Percentiles rank a stretch among this genome's conserved stretches.
phyloP scores from a whole-genome alignment of 306 rosid species.

The Bauhinia variegata region DNA sequence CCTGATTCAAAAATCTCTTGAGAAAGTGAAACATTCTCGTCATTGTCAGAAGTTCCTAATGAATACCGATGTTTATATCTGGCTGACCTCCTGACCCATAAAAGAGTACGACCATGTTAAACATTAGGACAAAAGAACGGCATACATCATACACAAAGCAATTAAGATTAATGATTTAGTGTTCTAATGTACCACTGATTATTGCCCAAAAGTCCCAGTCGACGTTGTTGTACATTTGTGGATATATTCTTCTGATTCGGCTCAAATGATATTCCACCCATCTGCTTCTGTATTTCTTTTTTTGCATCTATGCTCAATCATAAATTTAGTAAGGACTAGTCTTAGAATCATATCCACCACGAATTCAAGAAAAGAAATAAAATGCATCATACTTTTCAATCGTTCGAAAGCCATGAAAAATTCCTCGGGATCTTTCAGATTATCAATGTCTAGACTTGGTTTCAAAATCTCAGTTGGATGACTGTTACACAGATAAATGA shows the following conservation, averaged over 20 bases:
- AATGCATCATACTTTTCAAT: constrained; percentile 58
- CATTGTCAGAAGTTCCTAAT: constrained; percentile 28
- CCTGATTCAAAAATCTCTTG: constrained; percentile 54
- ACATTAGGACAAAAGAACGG: constrained; percentile 32
- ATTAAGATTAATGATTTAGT: constrained; percentile 14
- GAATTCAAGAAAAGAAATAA: constrained; percentile 18
- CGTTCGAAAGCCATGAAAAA: constrained; percentile 69
- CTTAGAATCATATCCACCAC: background rate
- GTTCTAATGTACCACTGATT: constrained; percentile 44
- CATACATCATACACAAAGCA: constrained; percentile 8
- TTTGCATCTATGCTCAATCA: constrained; percentile 64
- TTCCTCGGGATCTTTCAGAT: constrained; percentile 62
- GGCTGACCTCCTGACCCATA: constrained; percentile 54
- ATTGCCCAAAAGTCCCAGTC: constrained; percentile 71
- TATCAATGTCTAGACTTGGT: constrained; percentile 54
- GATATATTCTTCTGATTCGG: constrained; percentile 44
- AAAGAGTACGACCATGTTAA: constrained; percentile 29
- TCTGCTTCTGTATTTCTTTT: constrained; percentile 71
- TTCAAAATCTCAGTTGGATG: constrained; percentile 55
- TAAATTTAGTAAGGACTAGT: constrained; percentile 28
- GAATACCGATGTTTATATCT: constrained; percentile 67
- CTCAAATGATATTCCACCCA: constrained; percentile 49
- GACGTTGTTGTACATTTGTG: constrained; percentile 52
- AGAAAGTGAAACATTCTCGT: constrained; percentile 44
- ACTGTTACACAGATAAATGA: constrained; percentile 40